phyloP scores from a whole-genome alignment of 805 yeast genomes.

The Kazachstania taianensis region DNA sequence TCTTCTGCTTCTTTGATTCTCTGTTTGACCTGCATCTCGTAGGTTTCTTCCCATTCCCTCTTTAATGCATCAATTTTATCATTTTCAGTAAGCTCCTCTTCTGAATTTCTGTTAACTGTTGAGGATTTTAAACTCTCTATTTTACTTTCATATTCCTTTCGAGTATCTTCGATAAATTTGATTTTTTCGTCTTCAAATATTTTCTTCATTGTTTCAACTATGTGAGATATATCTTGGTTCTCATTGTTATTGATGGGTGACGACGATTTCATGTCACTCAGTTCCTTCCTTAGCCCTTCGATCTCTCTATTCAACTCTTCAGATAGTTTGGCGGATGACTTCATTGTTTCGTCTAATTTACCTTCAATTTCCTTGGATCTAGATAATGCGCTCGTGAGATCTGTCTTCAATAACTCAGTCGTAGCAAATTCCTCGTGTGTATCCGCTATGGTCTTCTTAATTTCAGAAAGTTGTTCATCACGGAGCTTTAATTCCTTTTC shows the following conservation, averaged over 20 bases:
- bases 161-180: constrained; percentile 12
- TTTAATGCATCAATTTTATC: constrained; percentile 12
- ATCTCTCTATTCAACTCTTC: constrained; percentile 8
- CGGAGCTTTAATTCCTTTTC: constrained; percentile 8
- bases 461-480: neutral
- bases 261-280: constrained; percentile 14
- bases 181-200: constrained; percentile 24
- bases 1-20: constrained; percentile 32
- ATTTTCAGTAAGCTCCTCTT: constrained; percentile 6
- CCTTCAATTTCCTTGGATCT: constrained; percentile 14
- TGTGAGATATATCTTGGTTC: constrained; percentile 17
- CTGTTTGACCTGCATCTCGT: constrained; percentile 18
- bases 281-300: constrained; percentile 15
- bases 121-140: neutral
- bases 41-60: constrained; percentile 31
- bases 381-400: constrained; percentile 13
- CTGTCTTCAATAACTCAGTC: constrained; percentile 6
- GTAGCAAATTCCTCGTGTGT: neutral
- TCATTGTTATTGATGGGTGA: constrained; percentile 16
- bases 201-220: constrained; percentile 22
- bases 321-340: constrained; percentile 5
- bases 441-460: neutral
- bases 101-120: neutral
- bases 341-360: constrained; percentile 7
- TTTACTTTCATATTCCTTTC: constrained; percentile 15